Conservation (phyloP, 768 basidiomycete genomes). For the Rhodotorula graminis region DNA sequence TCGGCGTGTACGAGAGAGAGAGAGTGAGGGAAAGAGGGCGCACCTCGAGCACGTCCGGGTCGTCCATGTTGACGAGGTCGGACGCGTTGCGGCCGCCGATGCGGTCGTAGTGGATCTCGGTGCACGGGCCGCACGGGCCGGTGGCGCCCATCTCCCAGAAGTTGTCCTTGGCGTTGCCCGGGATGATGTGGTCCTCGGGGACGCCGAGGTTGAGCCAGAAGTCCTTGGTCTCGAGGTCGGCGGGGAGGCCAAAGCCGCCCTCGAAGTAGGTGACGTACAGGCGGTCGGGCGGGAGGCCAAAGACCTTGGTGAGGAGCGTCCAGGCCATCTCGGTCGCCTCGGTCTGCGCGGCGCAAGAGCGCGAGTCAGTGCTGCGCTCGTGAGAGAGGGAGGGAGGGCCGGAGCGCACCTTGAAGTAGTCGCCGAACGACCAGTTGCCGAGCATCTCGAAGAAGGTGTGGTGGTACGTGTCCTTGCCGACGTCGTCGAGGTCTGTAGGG, state of each 20-base stretch:
- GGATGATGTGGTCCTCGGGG: constrained; percentile 79
- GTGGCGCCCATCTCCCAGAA: constrained; percentile 99
- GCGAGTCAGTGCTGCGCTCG: not conserved
- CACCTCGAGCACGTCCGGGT: constrained; percentile 82
- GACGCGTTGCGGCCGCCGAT: constrained; percentile 96
- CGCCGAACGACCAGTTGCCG: constrained; percentile 99
- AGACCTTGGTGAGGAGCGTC: constrained; percentile 86
- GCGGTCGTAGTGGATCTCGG: constrained; percentile 94
- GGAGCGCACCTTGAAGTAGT: constrained; percentile 86
- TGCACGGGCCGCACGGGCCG: constrained; percentile 96
- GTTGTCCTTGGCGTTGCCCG: constrained; percentile 94
- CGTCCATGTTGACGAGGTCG: constrained; percentile 87
- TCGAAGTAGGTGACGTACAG: constrained; percentile 98
- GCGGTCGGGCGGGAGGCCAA: constrained; percentile 78
- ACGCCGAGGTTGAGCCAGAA: constrained; percentile 87
- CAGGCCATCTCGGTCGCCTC: constrained; percentile 90
- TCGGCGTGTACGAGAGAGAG: not conserved
- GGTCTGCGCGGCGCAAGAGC: constrained; percentile 55
- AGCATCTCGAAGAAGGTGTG: constrained; percentile 82
- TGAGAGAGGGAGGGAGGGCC: not conserved
- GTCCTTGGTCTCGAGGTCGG: constrained; percentile 82
- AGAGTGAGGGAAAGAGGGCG: not conserved
- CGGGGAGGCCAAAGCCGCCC: constrained; percentile 80
- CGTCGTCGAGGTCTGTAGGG: constrained; percentile 84
- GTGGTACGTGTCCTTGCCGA: constrained; percentile 96